Percentiles rank a stretch among this genome's conserved stretches.
phyloP scores from a whole-genome alignment of 352 stramenopile genomes.

The Aphanomyces astaci region DNA sequence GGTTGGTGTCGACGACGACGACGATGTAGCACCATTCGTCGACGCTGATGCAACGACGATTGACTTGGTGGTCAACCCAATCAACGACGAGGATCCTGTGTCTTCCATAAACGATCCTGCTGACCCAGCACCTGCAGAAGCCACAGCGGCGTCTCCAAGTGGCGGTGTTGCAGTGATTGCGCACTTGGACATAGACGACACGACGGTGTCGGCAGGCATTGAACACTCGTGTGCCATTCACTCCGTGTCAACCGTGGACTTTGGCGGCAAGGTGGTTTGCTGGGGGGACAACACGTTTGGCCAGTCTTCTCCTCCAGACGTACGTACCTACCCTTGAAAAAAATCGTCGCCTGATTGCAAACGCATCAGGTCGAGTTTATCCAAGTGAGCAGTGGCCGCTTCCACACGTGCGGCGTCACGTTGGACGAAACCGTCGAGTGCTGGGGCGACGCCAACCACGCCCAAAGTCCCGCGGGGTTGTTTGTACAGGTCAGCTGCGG shows the following conservation, averaged over 20 bases:
- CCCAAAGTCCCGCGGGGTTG: constrained; percentile 44
- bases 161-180: constrained; percentile 31
- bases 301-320: constrained; percentile 40
- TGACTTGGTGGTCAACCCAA: too few relatives aligned
- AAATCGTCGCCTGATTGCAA: background rate
- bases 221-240: constrained; percentile 78
- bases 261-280: constrained; percentile 66
- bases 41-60: too few relatives aligned
- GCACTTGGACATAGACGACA: constrained; percentile 71
- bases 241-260: constrained; percentile 48
- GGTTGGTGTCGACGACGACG: background rate
- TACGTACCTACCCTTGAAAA: constrained; percentile 26
- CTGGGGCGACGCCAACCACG: constrained; percentile 52
- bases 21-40: too few relatives aligned
- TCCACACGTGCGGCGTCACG: constrained; percentile 68
- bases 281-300: constrained; percentile 60
- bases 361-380: constrained; percentile 49
- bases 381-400: constrained; percentile 60
- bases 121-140: background rate
- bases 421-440: constrained; percentile 73
- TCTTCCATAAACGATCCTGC: background rate
- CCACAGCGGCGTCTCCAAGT: background rate
- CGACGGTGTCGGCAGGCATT: constrained; percentile 61
- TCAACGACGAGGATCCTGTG: too few relatives aligned
- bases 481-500: constrained; percentile 79